Evolutionary conservation across 768 basidiomycete species (phyloP).

Genomic region (Podaxis sp.): DNA sequence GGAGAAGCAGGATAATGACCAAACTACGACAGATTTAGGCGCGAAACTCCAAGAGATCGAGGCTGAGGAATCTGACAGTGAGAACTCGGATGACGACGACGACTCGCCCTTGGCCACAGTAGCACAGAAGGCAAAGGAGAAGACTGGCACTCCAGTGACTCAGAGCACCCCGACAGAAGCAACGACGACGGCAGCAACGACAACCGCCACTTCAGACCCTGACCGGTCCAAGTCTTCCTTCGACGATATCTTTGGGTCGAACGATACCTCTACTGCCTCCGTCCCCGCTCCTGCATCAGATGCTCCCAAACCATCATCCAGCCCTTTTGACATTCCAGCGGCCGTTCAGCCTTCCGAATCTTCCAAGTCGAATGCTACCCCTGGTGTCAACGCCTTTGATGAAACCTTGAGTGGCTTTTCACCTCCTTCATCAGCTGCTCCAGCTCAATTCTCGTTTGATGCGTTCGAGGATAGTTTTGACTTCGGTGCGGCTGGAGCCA

Average conservation of each 20-base stretch:
- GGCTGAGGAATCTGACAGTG: constrained; percentile 49
- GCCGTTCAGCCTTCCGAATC: neutral
- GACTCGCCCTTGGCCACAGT: constrained; percentile 39
- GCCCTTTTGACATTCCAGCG: constrained; percentile 13
- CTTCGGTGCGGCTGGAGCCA: constrained; percentile 40
- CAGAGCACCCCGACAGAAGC: constrained; percentile 20
- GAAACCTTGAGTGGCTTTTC: constrained; percentile 67
- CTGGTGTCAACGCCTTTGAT: constrained; percentile 70
- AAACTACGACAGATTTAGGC: constrained; percentile 17
- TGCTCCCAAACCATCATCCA: constrained; percentile 15
- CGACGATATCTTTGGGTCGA: constrained; percentile 55
- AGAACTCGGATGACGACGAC: constrained; percentile 35
- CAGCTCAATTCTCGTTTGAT: constrained; percentile 60
- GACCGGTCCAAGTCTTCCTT: constrained; percentile 33
- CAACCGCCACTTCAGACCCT: neutral
- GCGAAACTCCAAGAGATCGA: constrained; percentile 57
- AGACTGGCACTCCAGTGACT: constrained; percentile 4
- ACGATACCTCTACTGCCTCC: constrained; percentile 7
- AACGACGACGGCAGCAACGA: constrained; percentile 10
- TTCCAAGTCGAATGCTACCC: constrained; percentile 20
- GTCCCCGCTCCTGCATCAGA: constrained; percentile 27
- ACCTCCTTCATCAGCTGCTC: constrained; percentile 32
- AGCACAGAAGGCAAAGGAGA: constrained; percentile 12
- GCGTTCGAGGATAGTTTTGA: constrained; percentile 62
- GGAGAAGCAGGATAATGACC: constrained; percentile 1